These are phyloP conservation scores for Stachybotrys chartarum DNA, from an alignment of 2,329 filamentous ascomycete species.

Conservation along the genomic window DNA sequence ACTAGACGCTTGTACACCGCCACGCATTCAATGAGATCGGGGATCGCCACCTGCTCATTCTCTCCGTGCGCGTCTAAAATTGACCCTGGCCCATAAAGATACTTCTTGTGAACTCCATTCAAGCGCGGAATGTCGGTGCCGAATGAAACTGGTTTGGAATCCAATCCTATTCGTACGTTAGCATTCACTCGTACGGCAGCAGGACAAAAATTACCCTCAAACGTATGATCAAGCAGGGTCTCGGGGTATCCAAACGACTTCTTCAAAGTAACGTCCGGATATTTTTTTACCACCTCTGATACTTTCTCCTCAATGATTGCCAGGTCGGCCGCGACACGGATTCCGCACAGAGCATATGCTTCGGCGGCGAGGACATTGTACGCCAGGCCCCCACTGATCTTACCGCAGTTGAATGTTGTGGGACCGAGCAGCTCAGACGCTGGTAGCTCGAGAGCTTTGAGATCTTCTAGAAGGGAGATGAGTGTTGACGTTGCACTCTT, in stretches of 20 bases:
- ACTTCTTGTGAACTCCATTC: slow-evolving; percentile 8
- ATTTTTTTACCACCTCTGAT: slow-evolving; percentile 2
- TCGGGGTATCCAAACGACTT: slow-evolving; percentile 8
- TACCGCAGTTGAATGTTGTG: slow-evolving; percentile 8
- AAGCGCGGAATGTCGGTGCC: slow-evolving; percentile 11
- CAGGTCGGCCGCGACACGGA: slow-evolving; percentile 5
- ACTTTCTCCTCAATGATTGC: slow-evolving; percentile 5
- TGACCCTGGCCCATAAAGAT: slow-evolving; percentile 11
- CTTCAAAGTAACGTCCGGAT: slow-evolving; percentile 4
- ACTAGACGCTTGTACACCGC: slow-evolving; percentile 9
- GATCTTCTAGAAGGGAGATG: slow-evolving; percentile 8
- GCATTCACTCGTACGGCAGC: too few species aligned
- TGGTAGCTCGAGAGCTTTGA: slow-evolving; percentile 9
- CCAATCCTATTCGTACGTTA: slow-evolving; percentile 8
- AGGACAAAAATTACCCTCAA: slow-evolving; percentile 4
- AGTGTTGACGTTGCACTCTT: slow-evolving; percentile 8
- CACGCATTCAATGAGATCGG: slow-evolving; percentile 8
- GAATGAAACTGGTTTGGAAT: slow-evolving; percentile 7
- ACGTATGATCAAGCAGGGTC: slow-evolving; percentile 5
- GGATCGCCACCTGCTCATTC: slow-evolving; percentile 8
- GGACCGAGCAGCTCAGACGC: slow-evolving; percentile 6
- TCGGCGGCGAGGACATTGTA: slow-evolving; percentile 9
- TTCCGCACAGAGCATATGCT: slow-evolving; percentile 5
- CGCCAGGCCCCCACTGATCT: slow-evolving; percentile 7
- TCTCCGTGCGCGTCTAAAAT: slow-evolving; percentile 11